A percentile compares a stretch with the other conserved stretches of the same genome.
Evolutionary conservation across 768 basidiomycete genomes (phyloP).

Genomic region (Auricularia sp.): DNA sequence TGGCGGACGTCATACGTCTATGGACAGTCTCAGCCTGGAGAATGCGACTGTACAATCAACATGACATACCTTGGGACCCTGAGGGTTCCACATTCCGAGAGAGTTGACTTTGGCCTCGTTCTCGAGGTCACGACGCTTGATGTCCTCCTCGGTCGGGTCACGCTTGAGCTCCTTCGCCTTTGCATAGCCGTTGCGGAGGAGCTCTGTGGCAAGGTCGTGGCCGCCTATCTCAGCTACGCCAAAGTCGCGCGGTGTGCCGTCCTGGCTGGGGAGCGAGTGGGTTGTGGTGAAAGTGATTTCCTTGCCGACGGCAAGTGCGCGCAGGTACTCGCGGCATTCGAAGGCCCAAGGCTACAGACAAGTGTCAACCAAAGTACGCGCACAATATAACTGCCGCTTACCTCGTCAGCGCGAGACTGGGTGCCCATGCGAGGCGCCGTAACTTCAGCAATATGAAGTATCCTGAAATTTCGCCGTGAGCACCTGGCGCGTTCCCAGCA

Average conservation of each 20-base stretch:
- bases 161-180: slow-evolving; percentile 83
- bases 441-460: slow-evolving; percentile 84
- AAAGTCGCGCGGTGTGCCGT: slow-evolving; percentile 69
- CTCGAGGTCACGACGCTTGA: slow-evolving; percentile 62
- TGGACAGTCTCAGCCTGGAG: slow-evolving; percentile 5
- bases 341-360: slow-evolving; percentile 70
- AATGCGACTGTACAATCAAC: slow-evolving; percentile 2
- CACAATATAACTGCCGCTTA: slow-evolving; percentile 16
- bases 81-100: slow-evolving; percentile 79
- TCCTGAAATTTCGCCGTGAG: slow-evolving; percentile 31
- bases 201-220: slow-evolving; percentile 59
- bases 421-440: slow-evolving; percentile 78
- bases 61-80: slow-evolving; percentile 52
- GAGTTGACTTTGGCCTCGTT: slow-evolving; percentile 62
- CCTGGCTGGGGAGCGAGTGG: slow-evolving; percentile 63
- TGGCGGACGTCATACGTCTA: slow-evolving; percentile 69
- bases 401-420: slow-evolving; percentile 81
- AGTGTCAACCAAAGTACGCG: slow-evolving; percentile 4
- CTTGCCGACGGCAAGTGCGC: slow-evolving; percentile 79
- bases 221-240: slow-evolving; percentile 66
- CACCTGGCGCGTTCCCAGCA: slow-evolving; percentile 1
- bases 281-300: slow-evolving; percentile 75
- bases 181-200: slow-evolving; percentile 88
- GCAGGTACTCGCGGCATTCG: slow-evolving; percentile 86
- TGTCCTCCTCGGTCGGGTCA: slow-evolving; percentile 71